A percentile compares a stretch with the other conserved stretches of the same genome.
Evolutionary conservation across 257 asterid genomes (phyloP).

Genomic region (Echium plantagineum): DNA sequence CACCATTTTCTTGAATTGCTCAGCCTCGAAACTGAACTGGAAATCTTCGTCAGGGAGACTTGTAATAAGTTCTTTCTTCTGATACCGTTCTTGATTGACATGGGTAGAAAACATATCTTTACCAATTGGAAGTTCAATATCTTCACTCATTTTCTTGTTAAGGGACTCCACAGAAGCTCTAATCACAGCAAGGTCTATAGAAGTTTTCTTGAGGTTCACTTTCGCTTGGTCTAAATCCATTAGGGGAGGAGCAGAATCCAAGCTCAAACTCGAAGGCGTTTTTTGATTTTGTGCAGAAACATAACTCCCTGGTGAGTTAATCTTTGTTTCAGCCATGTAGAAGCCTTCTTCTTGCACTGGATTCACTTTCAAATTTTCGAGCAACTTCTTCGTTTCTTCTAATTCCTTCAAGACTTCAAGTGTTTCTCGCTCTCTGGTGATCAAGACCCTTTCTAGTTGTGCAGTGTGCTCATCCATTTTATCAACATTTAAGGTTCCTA

Average conservation of each 20-base stretch:
- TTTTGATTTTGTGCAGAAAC: not conserved
- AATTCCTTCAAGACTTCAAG: constrained; percentile 50
- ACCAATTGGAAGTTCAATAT: constrained; percentile 16
- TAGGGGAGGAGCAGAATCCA: constrained; percentile 33
- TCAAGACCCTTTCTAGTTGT: constrained; percentile 51
- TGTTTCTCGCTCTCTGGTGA: constrained; percentile 50
- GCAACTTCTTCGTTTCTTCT: constrained; percentile 52
- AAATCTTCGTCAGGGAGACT: constrained; percentile 5
- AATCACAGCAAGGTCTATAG: constrained; percentile 60
- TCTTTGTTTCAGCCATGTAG: no score
- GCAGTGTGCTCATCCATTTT: constrained; percentile 53
- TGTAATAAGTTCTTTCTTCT: constrained; percentile 3
- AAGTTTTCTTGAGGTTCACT: constrained; percentile 50
- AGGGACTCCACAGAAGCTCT: constrained; percentile 76
- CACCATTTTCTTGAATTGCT: constrained; percentile 78
- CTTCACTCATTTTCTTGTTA: constrained; percentile 46
- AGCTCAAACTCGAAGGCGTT: constrained; percentile 13
- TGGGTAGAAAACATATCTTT: constrained; percentile 10
- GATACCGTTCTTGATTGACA: constrained; percentile 5
- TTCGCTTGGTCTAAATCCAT: constrained; percentile 62
- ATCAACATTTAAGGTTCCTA: constrained; percentile 24
- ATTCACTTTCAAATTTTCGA: constrained; percentile 41
- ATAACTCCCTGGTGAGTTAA: not conserved
- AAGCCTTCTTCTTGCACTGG: constrained; percentile 30
- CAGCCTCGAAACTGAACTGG: constrained; percentile 42